Base-by-base conservation (phyloP, 176 grass and related monocot genomes). In the Musa schizocarpa region DNA sequence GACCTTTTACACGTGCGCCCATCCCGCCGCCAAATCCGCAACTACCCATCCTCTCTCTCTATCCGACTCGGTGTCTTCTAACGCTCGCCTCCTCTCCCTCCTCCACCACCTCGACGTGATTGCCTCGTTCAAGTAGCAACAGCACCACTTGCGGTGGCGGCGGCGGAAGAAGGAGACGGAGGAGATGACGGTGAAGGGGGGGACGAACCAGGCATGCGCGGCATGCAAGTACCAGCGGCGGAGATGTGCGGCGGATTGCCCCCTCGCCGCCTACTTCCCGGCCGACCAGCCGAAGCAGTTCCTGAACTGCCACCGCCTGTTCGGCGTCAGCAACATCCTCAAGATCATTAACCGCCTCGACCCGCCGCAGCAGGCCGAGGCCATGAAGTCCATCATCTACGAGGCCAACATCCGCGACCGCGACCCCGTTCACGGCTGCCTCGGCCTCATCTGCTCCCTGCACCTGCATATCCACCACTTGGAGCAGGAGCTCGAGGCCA, bases 141-240 rank as follows among this genome's bases (percentile, higher is more conserved):
- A 43, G 34, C 34, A 43, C 0, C 34, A 43, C 34, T 43, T 43
- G 34, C 34, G 34, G 34, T 43, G 34, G 34, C 34, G 34, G 34
- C 34, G 34, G 34, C 34, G 34, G 34, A 43, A 43, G 34, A 43
- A 43, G 34, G 34, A 5, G 34, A 43, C 34, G 34, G 34, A 43
- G 34, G 34, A 6, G 34, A 43, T 43, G 34, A 43, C 34, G 34
- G 34, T 43, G 34, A 43, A 43, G 34, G 34, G 34, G 34, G 34
- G 34, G 34, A 6, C 19, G 11, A 2, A 29, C 10, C 56, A 48
- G 1, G 26, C 76, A 14, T 90, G 88, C 78, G 68, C 84, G 5
- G 82, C 76, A 11, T 88, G 82, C 65, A 88, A 27, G 54, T 80
- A 82, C 65, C 76, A 68, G 75, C 82, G 86, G 1, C 79, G 76